These are phyloP conservation scores for Camellia oleifera DNA, from an alignment of 179 eudicot genomes.

Conservation along the genomic window DNA sequence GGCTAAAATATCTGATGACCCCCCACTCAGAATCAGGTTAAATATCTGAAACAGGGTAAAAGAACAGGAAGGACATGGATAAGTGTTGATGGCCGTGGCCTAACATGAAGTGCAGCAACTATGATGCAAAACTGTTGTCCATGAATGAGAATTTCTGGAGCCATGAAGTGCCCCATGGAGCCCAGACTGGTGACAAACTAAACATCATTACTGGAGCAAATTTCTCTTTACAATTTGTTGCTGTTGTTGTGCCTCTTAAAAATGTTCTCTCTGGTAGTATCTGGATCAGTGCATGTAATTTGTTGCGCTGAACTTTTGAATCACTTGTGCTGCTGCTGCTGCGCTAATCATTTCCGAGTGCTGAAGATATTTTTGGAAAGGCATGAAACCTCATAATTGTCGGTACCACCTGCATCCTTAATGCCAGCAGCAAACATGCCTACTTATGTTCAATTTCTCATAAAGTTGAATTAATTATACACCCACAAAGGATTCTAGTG, in stretches of 20 bases:
- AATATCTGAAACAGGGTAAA: too few species aligned
- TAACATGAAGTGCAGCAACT: too few species aligned
- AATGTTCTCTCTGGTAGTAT: neutral
- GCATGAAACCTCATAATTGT: neutral
- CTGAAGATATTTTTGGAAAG: neutral
- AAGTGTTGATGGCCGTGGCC: too few species aligned
- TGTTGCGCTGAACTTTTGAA: neutral
- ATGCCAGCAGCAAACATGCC: neutral
- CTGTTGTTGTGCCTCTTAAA: neutral
- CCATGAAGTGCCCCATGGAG: too few species aligned
- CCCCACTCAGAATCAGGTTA: too few species aligned
- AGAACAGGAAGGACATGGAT: too few species aligned
- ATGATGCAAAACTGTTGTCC: too few species aligned
- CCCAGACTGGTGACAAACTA: too few species aligned
- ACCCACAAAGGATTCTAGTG: neutral
- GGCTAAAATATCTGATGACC: too few species aligned
- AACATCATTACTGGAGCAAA: too few species aligned
- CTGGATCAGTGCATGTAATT: neutral
- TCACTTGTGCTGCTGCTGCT: constrained; percentile 1
- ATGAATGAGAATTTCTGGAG: too few species aligned
- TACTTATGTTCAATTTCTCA: neutral
- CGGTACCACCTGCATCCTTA: neutral
- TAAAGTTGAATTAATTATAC: neutral
- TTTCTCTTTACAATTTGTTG: neutral
- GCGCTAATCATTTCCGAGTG: neutral